Evolutionary conservation across 2,329 filamentous ascomycete genomes (phyloP).

Genomic region (Trichoderma citrinoviride): DNA sequence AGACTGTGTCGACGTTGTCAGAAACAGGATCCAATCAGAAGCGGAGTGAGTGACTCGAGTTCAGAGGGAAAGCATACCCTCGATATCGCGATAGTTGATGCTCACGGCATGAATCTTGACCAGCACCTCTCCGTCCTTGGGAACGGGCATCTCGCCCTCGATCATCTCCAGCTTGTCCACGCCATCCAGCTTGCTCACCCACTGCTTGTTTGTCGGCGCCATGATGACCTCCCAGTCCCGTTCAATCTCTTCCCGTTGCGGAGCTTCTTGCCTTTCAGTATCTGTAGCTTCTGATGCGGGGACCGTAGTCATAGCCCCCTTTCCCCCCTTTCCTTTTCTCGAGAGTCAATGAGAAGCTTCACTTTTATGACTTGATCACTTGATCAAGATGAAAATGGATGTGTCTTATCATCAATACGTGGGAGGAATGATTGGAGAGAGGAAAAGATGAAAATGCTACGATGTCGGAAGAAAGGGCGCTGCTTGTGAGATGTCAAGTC

Average conservation of each 20-base stretch:
- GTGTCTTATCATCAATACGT: too few species aligned
- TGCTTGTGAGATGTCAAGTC: background rate
- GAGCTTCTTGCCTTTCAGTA: background rate
- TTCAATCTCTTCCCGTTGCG: background rate
- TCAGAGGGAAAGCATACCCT: conserved; percentile 36
- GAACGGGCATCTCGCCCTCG: conserved; percentile 45
- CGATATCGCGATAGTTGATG: conserved; percentile 51
- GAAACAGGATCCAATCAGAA: too few species aligned
- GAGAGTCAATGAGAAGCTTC: too few species aligned
- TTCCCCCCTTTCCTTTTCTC: background rate
- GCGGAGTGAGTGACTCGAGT: background rate
- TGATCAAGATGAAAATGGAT: background rate
- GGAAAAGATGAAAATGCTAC: background rate
- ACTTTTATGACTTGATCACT: too few species aligned
- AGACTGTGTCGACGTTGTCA: conserved; percentile 44
- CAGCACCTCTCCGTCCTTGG: conserved; percentile 51
- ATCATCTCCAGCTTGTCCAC: conserved; percentile 50
- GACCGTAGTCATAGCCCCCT: background rate
- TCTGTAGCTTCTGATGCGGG: background rate
- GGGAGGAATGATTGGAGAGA: background rate
- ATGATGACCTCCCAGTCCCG: background rate
- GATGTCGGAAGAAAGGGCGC: background rate
- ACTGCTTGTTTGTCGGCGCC: conserved; percentile 42
- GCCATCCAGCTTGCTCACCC: conserved; percentile 55
- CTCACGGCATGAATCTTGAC: conserved; percentile 47